phyloP scores from a whole-genome alignment of 768 basidiomycete species.

The Amanita subjunquillea region DNA sequence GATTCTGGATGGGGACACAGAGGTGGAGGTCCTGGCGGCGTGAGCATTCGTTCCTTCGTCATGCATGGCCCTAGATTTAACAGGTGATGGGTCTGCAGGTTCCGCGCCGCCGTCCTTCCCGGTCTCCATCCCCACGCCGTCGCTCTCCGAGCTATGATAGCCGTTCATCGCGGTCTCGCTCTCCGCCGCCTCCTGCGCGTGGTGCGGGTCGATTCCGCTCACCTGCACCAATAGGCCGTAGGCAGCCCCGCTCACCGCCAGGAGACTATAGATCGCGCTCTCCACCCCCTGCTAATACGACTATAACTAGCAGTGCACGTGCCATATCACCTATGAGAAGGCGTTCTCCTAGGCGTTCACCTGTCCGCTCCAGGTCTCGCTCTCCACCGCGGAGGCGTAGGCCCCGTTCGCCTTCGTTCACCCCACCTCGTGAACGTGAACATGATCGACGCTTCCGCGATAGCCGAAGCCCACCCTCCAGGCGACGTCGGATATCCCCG shows the following conservation, averaged over 20 bases:
- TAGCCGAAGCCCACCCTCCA: conserved; percentile 48
- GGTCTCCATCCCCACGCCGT: conserved; percentile 28
- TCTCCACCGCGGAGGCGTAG: conserved; percentile 25
- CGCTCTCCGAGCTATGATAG: conserved; percentile 20
- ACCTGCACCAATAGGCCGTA: conserved; percentile 27
- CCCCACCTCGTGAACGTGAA: conserved; percentile 34
- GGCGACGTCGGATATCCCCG: conserved; percentile 33
- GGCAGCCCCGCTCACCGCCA: conserved; percentile 15
- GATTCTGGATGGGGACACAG: conserved; percentile 66
- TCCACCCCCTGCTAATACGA: conserved; percentile 8
- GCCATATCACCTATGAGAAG: conserved; percentile 4
- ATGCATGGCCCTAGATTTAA: conserved; percentile 6
- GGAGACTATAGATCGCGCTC: conserved; percentile 14
- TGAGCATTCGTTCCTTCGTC: conserved; percentile 14
- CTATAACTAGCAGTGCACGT: not conserved
- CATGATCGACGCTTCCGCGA: conserved; percentile 24
- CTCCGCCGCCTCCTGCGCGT: conserved; percentile 17
- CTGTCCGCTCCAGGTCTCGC: conserved; percentile 30
- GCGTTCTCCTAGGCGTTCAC: conserved; percentile 14
- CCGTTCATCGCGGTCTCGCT: conserved; percentile 29
- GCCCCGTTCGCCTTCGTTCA: conserved; percentile 35
- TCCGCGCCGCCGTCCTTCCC: conserved; percentile 35
- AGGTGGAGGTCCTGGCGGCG: conserved; percentile 30
- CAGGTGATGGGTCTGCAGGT: conserved; percentile 18
- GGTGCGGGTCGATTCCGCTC: conserved; percentile 13